Evolutionary conservation across 148 eudicot genomes (phyloP), one percentile per base, ranked within the genome.

Genomic region (Pouteria glomerata): DNA sequence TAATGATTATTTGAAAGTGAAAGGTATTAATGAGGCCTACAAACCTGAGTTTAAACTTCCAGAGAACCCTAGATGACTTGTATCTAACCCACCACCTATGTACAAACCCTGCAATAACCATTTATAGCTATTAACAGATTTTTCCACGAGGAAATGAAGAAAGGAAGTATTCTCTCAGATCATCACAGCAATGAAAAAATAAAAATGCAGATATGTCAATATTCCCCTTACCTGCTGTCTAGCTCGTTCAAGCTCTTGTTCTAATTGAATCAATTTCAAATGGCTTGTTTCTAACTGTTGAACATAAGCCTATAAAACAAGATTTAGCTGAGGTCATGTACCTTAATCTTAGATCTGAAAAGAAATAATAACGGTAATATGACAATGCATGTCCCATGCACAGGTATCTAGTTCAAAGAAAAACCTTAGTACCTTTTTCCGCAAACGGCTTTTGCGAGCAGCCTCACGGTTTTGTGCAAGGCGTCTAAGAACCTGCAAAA

Each of bases 391-490:
- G 19, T 53, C 13, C 4, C 21, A 26, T 4, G 8, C 41, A 30
- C 10, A 59, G 56, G 69, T 12, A 26, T 13, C 35, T 19, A 55
- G 64, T 16, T 39, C 21, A 63, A 5, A 48, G 30, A 30, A 34
- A 14, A 63, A 56, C 21, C 76, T 21, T 29, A 77, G 35, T 68
- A 95, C 99, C 97, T 95, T 95, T 82, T 91, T 95, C 68, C 99
- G 80, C 69, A 91, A 76, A 63, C 99, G 97, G 72, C 99, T 89
- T 84, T 95, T 95, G 33, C 99, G 97, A 77, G 99, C 99, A 69
- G 99, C 99, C 80, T 95, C 97, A 57, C 99, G 97, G 69, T 95
- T 95, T 78, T 95, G 99, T 72, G 99, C 99, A 56, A 91, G 90
- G 41, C 99, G 99, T 76, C 99, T 89, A 73, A 77, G 86, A 74